These are phyloP conservation scores for Pleurozium schreberi DNA, from an alignment of 225 moss, liverwort and hornwort genomes.

Conservation along the genomic window DNA sequence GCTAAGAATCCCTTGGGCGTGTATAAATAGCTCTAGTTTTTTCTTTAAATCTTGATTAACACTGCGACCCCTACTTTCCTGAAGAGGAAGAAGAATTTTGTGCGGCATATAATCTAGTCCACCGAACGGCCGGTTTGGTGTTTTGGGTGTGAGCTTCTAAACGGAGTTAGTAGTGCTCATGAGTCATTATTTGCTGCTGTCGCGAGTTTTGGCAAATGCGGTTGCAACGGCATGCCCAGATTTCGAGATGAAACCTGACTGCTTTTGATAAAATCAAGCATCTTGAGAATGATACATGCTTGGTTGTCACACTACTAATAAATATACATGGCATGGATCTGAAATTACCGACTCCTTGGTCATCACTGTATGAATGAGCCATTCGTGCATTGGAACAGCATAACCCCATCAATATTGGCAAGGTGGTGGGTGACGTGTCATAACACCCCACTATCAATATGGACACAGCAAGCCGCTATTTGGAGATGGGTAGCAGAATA, in stretches of 20 bases:
- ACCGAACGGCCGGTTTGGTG: background rate
- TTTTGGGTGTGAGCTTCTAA: background rate
- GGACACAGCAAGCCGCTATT: conserved; percentile 10
- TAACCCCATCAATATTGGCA: background rate
- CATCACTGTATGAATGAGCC: background rate
- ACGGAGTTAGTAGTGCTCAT: background rate
- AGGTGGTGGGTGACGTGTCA: background rate
- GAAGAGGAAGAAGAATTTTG: conserved; percentile 11
- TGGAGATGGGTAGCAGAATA: background rate
- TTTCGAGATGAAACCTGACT: background rate
- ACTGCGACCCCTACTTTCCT: background rate
- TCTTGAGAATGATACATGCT: background rate
- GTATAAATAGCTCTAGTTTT: conserved; percentile 5
- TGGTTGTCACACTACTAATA: background rate
- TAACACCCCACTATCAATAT: background rate
- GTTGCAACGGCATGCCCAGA: background rate
- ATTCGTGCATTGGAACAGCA: background rate
- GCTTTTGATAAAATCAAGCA: background rate
- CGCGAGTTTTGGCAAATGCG: background rate
- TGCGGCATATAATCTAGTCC: background rate
- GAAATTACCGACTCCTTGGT: background rate
- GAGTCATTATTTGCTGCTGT: background rate
- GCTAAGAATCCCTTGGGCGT: conserved; percentile 23
- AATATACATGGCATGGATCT: background rate
- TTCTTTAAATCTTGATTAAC: background rate